phyloP scores from a whole-genome alignment of 139 green algal genomes.

The Chara braunii region DNA sequence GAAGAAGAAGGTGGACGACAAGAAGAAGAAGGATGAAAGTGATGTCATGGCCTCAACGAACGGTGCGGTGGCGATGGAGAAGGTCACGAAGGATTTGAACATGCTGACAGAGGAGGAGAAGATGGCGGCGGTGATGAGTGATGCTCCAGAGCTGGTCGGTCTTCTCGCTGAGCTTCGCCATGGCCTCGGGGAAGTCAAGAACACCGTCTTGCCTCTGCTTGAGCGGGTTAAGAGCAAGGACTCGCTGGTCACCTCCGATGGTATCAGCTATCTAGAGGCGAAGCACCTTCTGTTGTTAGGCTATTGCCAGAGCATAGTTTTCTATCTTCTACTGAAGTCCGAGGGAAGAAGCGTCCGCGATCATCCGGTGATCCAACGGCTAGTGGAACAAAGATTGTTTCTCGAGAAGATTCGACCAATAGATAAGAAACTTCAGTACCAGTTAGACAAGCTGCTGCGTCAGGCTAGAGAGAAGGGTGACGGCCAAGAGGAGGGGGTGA shows the following conservation, averaged over 20 bases:
- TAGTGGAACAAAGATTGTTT: constrained; percentile 75
- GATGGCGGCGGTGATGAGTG: constrained; percentile 49
- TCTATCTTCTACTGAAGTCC: constrained; percentile 90
- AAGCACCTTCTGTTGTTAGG: constrained; percentile 92
- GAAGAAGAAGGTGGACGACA: constrained; percentile 6
- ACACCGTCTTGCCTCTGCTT: constrained; percentile 64
- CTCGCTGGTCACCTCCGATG: constrained; percentile 59
- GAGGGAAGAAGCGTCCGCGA: constrained; percentile 77
- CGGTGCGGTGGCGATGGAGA: constrained; percentile 38
- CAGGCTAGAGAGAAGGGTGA: too few relatives aligned
- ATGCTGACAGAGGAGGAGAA: constrained; percentile 31
- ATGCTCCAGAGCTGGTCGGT: constrained; percentile 71
- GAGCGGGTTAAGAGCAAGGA: not conserved
- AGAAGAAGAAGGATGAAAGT: not conserved
- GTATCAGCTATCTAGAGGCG: constrained; percentile 87
- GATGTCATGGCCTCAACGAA: too few relatives aligned
- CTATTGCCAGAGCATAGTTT: constrained; percentile 84
- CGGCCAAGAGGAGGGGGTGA: too few relatives aligned
- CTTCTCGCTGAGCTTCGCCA: constrained; percentile 54
- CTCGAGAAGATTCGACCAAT: constrained; percentile 78
- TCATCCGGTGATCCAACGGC: constrained; percentile 75
- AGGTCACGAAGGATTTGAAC: not conserved
- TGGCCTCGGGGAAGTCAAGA: constrained; percentile 18
- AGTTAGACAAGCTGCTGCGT: constrained; percentile 96
- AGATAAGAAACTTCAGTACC: constrained; percentile 89